Base-by-base conservation (phyloP, 2,329 filamentous ascomycete genomes). In the Cercospora zeina region DNA sequence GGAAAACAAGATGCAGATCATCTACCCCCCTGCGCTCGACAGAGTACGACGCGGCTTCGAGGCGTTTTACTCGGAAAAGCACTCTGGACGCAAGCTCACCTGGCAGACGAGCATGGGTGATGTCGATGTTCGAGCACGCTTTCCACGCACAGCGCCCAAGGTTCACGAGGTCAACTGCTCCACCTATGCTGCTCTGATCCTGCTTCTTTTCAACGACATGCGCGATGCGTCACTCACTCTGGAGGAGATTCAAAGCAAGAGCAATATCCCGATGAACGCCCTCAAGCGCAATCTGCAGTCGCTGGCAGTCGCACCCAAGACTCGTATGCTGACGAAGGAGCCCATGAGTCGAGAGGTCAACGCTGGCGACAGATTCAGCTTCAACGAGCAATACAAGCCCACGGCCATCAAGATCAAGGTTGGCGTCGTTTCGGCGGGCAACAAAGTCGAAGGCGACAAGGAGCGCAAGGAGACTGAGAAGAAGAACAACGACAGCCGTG, bases 361-460 rank as follows among this genome's bases (percentile, higher is more conserved):
- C 69, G 77, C 86, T 0, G 86, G 86, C 0, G 93, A 97, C 75
- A 83, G 78, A 27, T 97, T 97, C 75, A 83, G 79, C 8, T 96
- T 93, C 81, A 97, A 97, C 73, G 80, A 87, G 33, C 81, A 86
- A 13, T 97, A 96, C 77, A 82, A 85, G 53, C 93, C 90, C 77
- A 92, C 91, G 73, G 87, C 89, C 54, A 83, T 95, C 71, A 91
- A 90, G 75, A 91, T 97, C 77, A 96, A 96, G 76, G 90, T 95
- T 19, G 91, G 91, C 21, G 89, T 95, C 4, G 89, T 96, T 68
- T 89, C 82, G 54, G 85, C 87, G 1, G 85, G 88, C 16, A 96
- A 91, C 74, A 95, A 91, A 77, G 89, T 96, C 0, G 93, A 97
- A 77, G 91, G 86, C 57, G 80, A 83, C 57, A 79, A 81, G 33